Conservation (phyloP, 805 yeast species). For the Cyberlindnera misumaiensis region DNA sequence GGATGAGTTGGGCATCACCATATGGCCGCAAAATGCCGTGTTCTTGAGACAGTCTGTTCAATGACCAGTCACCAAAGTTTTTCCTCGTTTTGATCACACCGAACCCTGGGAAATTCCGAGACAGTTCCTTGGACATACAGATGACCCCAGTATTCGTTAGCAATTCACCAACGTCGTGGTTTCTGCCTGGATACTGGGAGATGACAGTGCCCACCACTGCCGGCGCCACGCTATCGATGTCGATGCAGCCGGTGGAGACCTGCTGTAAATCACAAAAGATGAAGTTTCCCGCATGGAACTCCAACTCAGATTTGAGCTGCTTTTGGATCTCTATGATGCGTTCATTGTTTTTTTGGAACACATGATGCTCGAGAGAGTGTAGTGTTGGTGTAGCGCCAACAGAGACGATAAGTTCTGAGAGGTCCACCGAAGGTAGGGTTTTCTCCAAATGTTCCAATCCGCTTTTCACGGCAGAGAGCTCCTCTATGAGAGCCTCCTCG, state of each 20-base stretch:
- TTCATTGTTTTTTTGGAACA: slow-evolving; percentile 11
- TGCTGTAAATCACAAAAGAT: slow-evolving; percentile 72
- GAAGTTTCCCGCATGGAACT: slow-evolving; percentile 79
- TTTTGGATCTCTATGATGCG: slow-evolving; percentile 11
- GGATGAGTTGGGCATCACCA: slow-evolving; percentile 30
- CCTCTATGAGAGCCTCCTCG: slow-evolving; percentile 41
- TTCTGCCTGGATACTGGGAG: slow-evolving; percentile 52
- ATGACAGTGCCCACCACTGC: slow-evolving; percentile 52
- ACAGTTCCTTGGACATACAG: slow-evolving; percentile 58
- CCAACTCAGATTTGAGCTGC: slow-evolving; percentile 38
- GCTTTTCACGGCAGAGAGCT: slow-evolving; percentile 46
- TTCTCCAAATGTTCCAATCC: slow-evolving; percentile 37
- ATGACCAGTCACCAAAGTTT: slow-evolving; percentile 49
- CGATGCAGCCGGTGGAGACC: slow-evolving; percentile 57
- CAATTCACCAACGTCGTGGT: slow-evolving; percentile 47
- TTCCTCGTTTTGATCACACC: slow-evolving; percentile 41
- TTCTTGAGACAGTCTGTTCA: slow-evolving; percentile 69
- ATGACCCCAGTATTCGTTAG: slow-evolving; percentile 69
- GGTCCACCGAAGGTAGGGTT: slow-evolving; percentile 31
- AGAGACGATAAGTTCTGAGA: slow-evolving; percentile 42
- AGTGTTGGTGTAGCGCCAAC: slow-evolving; percentile 84
- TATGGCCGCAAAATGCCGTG: slow-evolving; percentile 65
- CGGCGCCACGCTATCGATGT: slow-evolving; percentile 39
- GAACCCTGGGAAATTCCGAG: slow-evolving; percentile 48
- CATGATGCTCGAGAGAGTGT: slow-evolving; percentile 41